These are phyloP conservation scores for Gonapodya prolifera DNA, from an alignment of 192 early-diverging fungal genomes.

Conservation along the genomic window DNA sequence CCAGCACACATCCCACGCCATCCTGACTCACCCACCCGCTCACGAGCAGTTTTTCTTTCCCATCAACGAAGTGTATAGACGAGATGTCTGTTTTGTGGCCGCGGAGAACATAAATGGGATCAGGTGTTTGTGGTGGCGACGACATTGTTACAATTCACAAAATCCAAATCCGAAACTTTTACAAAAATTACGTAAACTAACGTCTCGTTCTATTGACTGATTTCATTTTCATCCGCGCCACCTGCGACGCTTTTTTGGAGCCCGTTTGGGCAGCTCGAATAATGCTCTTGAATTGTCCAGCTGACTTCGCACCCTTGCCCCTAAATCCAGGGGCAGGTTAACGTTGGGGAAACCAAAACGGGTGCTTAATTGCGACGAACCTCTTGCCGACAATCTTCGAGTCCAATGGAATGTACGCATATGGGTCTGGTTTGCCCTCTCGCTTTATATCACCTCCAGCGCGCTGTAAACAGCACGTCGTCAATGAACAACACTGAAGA, in stretches of 20 bases:
- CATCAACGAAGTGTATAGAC: background rate
- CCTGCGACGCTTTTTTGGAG: background rate
- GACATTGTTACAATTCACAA: background rate
- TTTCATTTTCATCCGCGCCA: background rate
- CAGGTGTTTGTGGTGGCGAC: background rate
- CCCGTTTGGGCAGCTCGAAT: background rate
- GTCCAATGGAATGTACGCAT: constrained; percentile 85
- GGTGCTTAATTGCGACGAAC: background rate
- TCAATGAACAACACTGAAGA: constrained; percentile 33
- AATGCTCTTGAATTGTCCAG: background rate
- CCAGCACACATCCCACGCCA: no score
- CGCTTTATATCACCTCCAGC: constrained; percentile 87
- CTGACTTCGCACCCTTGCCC: background rate
- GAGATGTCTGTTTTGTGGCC: background rate
- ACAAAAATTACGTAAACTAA: background rate
- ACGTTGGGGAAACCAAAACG: background rate
- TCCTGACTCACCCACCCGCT: background rate
- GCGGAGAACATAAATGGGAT: background rate
- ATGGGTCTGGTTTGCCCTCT: constrained; percentile 79
- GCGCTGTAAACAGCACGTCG: constrained; percentile 74
- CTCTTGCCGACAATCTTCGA: constrained; percentile 51
- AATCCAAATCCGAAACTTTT: background rate
- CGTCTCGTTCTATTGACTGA: background rate
- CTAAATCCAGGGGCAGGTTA: background rate
- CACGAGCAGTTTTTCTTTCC: background rate